Evolutionary conservation across 2,329 filamentous ascomycete genomes (phyloP).

Genomic region (Botryotinia narcissicola): DNA sequence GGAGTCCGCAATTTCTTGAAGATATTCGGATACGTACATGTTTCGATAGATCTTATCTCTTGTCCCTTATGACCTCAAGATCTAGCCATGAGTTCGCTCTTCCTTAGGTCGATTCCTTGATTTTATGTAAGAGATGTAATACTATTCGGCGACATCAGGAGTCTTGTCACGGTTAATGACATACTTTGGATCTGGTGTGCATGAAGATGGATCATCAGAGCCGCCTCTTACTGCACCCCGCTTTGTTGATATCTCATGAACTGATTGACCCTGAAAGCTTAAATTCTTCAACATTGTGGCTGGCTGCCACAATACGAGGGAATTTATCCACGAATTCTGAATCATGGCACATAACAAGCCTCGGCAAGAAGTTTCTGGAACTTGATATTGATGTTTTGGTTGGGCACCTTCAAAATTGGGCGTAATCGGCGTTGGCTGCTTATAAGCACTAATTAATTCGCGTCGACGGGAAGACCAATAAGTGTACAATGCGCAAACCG

Average conservation of each 20-base stretch:
- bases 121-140: constrained; percentile 14
- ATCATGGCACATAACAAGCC: background rate
- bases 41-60: constrained; percentile 8
- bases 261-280: constrained; percentile 14
- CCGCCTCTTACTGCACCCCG: constrained; percentile 12
- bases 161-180: background rate
- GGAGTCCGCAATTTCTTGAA: background rate
- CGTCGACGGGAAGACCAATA: background rate
- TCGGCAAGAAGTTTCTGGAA: background rate
- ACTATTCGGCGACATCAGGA: constrained; percentile 9
- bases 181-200: constrained; percentile 14
- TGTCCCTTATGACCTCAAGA: constrained; percentile 11
- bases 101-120: background rate
- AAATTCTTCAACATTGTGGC: background rate
- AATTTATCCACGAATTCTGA: background rate
- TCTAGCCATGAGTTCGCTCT: background rate
- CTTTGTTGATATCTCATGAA: background rate
- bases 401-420: background rate
- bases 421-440: background rate
- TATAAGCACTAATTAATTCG: background rate
- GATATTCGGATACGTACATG: constrained; percentile 2
- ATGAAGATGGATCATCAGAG: constrained; percentile 11
- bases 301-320: background rate
- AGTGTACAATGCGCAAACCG: background rate
- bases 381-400: background rate